These are phyloP conservation scores for Colletotrichum euphorbiae DNA, from an alignment of 2,329 filamentous ascomycete species.

Conservation along the genomic window DNA sequence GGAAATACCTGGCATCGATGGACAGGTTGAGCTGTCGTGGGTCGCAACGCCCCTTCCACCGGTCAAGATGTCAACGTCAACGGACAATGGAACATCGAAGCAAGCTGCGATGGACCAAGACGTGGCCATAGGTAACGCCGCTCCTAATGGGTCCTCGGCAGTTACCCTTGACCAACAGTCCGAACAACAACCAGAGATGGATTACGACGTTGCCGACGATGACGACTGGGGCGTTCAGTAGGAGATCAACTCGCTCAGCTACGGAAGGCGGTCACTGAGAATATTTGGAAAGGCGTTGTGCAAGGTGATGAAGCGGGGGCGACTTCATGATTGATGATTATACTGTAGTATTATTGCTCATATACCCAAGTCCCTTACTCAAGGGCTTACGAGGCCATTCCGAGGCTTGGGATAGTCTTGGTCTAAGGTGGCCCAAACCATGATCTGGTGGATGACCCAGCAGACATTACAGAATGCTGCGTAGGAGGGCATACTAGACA, in stretches of 20 bases:
- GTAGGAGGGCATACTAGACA: too few species aligned
- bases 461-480: too few species aligned
- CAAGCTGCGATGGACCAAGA: constrained; percentile 34
- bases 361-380: background rate
- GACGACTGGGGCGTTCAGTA: constrained; percentile 55
- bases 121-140: constrained; percentile 32
- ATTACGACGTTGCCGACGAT: constrained; percentile 66
- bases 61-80: constrained; percentile 40
- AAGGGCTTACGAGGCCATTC: background rate
- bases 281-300: background rate
- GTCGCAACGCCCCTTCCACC: constrained; percentile 50
- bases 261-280: background rate
- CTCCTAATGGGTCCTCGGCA: constrained; percentile 37
- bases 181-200: constrained; percentile 57
- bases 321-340: constrained; percentile 10
- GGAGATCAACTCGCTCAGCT: background rate
- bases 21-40: constrained; percentile 76
- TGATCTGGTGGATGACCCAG: too few species aligned
- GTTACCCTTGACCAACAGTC: constrained; percentile 43
- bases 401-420: background rate
- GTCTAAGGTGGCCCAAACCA: too few species aligned
- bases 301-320: background rate
- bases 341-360: constrained; percentile 3
- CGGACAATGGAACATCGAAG: constrained; percentile 9
- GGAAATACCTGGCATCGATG: constrained; percentile 70